These are phyloP conservation scores for Hypoxylon fuscum DNA, from an alignment of 495 filamentous ascomycete species.

Conservation along the genomic window DNA sequence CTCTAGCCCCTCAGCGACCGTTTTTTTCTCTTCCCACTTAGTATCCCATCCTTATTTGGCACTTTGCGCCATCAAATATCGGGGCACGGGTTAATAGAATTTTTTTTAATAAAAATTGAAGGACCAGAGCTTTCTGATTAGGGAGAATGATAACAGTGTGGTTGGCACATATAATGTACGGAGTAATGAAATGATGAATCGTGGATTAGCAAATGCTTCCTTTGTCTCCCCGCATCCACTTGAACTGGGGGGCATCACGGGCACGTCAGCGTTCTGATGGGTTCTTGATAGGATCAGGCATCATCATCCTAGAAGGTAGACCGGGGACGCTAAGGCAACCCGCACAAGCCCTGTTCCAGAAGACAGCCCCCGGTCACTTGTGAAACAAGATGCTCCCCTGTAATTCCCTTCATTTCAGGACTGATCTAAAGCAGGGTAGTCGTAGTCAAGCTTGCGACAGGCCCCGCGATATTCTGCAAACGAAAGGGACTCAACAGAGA, in stretches of 20 bases:
- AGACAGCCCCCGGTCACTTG: constrained; percentile 38
- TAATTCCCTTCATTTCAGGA: constrained; percentile 43
- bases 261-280: constrained; percentile 39
- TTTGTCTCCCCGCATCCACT: constrained; percentile 41
- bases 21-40: constrained; percentile 16
- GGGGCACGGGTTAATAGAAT: constrained; percentile 11
- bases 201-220: constrained; percentile 19
- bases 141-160: constrained; percentile 34
- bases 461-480: constrained; percentile 37
- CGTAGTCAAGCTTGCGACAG: constrained; percentile 37
- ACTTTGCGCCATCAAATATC: constrained; percentile 42
- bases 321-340: constrained; percentile 40
- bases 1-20: constrained; percentile 30
- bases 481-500: constrained; percentile 19
- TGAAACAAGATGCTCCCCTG: constrained; percentile 48
- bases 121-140: constrained; percentile 24
- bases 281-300: constrained; percentile 34
- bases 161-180: constrained; percentile 19
- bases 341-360: constrained; percentile 44
- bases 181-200: constrained; percentile 31
- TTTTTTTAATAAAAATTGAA: constrained; percentile 8
- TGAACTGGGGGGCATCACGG: constrained; percentile 33
- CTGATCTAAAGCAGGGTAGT: constrained; percentile 27
- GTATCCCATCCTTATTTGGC: constrained; percentile 23
- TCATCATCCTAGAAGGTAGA: constrained; percentile 31